phyloP scores from a whole-genome alignment of 129 eudicot species.

The Centella asiatica region DNA sequence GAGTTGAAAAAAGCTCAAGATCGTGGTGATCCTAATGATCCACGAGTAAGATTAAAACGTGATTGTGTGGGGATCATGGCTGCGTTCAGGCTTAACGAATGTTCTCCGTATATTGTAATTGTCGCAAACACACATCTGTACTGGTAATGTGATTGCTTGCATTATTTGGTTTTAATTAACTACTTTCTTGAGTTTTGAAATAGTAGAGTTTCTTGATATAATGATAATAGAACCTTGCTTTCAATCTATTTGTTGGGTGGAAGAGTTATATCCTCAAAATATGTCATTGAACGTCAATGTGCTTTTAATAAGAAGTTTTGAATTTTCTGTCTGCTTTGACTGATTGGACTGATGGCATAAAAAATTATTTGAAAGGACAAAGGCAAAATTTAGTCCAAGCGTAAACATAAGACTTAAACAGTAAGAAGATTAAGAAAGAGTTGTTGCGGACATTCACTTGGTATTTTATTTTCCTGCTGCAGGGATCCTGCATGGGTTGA shows the following conservation, averaged over 20 bases:
- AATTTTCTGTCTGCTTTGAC: too few relatives aligned
- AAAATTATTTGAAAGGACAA: too few relatives aligned
- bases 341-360: too few relatives aligned
- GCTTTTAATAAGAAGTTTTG: background rate
- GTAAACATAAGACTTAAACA: too few relatives aligned
- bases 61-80: constrained; percentile 93
- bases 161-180: background rate
- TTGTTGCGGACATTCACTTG: too few relatives aligned
- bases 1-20: constrained; percentile 29
- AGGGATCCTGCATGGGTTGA: constrained; percentile 98
- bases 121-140: constrained; percentile 79
- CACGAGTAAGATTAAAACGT: constrained; percentile 78
- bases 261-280: background rate
- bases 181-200: background rate
- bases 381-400: too few relatives aligned
- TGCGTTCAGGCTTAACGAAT: constrained; percentile 66
- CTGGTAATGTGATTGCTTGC: constrained; percentile 43
- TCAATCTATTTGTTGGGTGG: too few relatives aligned
- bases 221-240: too few relatives aligned
- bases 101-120: constrained; percentile 54
- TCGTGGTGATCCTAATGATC: constrained; percentile 70
- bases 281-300: too few relatives aligned
- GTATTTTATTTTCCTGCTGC: constrained; percentile 7
- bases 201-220: too few relatives aligned
- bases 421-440: too few relatives aligned